phyloP scores from a whole-genome alignment of 225 moss, liverwort and hornwort species.

The Ulota crispa region DNA sequence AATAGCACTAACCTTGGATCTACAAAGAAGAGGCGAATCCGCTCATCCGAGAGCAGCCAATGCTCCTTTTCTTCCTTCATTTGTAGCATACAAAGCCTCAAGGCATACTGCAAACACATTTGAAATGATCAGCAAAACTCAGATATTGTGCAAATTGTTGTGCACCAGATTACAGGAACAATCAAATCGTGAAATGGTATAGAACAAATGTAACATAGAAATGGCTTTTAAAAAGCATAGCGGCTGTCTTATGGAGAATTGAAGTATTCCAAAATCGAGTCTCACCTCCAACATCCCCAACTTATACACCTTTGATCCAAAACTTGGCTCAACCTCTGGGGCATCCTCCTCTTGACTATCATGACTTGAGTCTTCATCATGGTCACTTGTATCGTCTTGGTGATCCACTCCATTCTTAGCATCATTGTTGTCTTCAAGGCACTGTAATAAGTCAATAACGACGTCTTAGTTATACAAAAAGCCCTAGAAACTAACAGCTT shows the following conservation, averaged over 20 bases:
- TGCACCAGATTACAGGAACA: neutral
- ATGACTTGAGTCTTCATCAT: conserved; percentile 37
- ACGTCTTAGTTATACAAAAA: neutral
- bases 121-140: neutral
- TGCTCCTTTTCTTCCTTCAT: conserved; percentile 62
- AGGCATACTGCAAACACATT: conserved; percentile 38
- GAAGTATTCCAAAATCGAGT: neutral
- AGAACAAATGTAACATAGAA: neutral
- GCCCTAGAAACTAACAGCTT: too few species aligned
- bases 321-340: conserved; percentile 33
- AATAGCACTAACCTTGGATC: conserved; percentile 31
- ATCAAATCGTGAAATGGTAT: neutral
- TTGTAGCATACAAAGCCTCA: conserved; percentile 63
- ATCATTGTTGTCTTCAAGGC: conserved; percentile 39
- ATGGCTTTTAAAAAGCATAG: neutral
- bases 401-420: conserved; percentile 21
- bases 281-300: conserved; percentile 60
- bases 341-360: conserved; percentile 38
- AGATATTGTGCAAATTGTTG: neutral
- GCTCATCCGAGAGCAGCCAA: conserved; percentile 49
- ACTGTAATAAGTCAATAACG: conserved; percentile 30
- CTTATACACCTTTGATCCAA: conserved; percentile 45
- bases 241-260: neutral
- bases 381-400: conserved; percentile 26
- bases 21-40: conserved; percentile 51